Evolutionary conservation across 2,329 filamentous ascomycete genomes (phyloP), one percentile per base, ranked within the genome.

Genomic region (Decorospora gaudefroyi): DNA sequence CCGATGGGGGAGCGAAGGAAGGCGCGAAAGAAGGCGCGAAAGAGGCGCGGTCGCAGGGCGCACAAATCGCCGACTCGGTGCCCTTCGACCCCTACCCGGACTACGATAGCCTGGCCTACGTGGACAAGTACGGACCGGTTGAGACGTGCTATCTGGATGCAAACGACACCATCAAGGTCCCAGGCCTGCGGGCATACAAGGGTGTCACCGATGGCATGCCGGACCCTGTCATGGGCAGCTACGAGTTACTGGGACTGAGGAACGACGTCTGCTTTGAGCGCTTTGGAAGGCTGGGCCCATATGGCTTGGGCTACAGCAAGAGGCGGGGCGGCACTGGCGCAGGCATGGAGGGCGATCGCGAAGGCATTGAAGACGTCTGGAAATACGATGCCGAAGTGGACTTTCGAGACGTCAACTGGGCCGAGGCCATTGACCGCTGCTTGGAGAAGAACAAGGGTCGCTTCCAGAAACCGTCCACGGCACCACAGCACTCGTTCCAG

Each of bases 261-360:
- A 83, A 95, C 55, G 86, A 95, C 61, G 82, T 96, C 32, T 99
- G 93, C 73, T 96, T 96, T 64, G 93, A 99, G 57, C 81, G 93
- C 2, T 95, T 88, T 65, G 92, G 92, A 3, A 82, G 90, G 52
- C 82, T 93, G 19, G 91, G 89, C 0, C 88, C 92, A 0, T 99
- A 99, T 59, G 92, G 92, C 0, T 82, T 90, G 49, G 92, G 92
- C 6, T 97, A 97, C 68, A 88, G 87, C 21, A 76, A 80, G 22
- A 83, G 84, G 45, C 83, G 80, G 53, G 92, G 92, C 9, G 92
- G 92, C 1, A 83, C 87, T 17, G 90, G 92, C 4, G 84, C 88
- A n/a, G 91, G 89, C 8, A 81, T 95, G 69, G 84, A 90, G 59
- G 90, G 90, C 15, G 88, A 96, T 51, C 83, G 79, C 35, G 87